These are phyloP conservation scores for Malus orientalis DNA, from an alignment of 306 rosid species.

Conservation along the genomic window DNA sequence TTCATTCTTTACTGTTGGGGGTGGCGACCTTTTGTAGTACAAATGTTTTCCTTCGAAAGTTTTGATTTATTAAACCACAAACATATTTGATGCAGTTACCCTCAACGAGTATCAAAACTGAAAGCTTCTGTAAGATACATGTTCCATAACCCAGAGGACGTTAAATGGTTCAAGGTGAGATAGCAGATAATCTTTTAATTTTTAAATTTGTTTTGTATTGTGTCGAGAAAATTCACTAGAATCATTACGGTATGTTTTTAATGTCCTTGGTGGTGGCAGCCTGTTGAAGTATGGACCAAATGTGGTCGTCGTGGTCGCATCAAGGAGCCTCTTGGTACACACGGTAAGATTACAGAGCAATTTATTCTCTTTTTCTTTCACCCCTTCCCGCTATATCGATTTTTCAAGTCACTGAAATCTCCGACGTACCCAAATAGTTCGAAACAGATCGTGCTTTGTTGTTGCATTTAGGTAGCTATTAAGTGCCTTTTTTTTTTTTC, in stretches of 20 bases:
- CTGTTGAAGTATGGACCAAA: constrained; percentile 81
- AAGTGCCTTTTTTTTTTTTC: not conserved
- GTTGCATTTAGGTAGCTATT: not conserved
- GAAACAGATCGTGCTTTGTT: not conserved
- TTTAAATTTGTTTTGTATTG: constrained; percentile 1
- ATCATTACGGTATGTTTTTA: constrained; percentile 1
- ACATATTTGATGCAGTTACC: constrained; percentile 59
- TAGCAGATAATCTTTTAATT: not conserved
- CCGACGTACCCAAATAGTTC: not conserved
- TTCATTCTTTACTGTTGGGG: not conserved
- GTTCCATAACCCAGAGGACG: constrained; percentile 95
- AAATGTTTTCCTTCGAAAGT: not conserved
- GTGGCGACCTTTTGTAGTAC: not conserved
- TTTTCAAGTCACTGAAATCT: not conserved
- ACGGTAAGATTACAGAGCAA: constrained; percentile 45
- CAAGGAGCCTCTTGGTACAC: constrained; percentile 95
- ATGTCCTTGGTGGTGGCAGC: constrained; percentile 53
- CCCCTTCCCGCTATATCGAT: not conserved
- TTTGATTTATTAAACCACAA: not conserved
- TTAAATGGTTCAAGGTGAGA: constrained; percentile 88
- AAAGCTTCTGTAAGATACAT: constrained; percentile 77
- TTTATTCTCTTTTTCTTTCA: not conserved
- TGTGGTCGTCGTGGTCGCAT: constrained; percentile 88
- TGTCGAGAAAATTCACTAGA: not conserved
- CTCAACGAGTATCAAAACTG: constrained; percentile 85